Evolutionary conservation across 1,139 yeast genomes (phyloP).

Genomic region (Geotrichum bryndzae): DNA sequence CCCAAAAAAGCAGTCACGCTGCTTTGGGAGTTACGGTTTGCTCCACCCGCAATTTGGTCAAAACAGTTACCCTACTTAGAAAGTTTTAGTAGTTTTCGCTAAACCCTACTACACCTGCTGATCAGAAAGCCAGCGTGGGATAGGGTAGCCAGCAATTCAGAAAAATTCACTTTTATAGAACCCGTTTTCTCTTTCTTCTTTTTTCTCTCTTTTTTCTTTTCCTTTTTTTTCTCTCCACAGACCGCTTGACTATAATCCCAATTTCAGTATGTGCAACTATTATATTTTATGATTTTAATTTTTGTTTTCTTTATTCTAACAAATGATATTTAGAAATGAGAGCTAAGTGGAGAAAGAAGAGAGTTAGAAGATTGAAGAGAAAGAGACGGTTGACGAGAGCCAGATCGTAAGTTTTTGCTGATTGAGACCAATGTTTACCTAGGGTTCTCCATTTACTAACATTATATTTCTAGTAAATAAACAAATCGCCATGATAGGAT

Average conservation of each 20-base stretch:
- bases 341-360: constrained; percentile 88
- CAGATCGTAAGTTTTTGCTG: constrained; percentile 44
- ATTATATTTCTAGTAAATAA: constrained; percentile 11
- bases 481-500: constrained; percentile 11
- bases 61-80: not conserved
- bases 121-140: not conserved
- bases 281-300: not conserved
- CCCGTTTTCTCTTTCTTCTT: not conserved
- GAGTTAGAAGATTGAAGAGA: constrained; percentile 99
- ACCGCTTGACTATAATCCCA: constrained; percentile 5
- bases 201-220: not conserved
- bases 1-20: not conserved
- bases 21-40: not conserved
- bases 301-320: not conserved
- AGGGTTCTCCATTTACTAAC: not conserved
- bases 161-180: not conserved
- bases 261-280: constrained; percentile 5
- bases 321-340: constrained; percentile 25
- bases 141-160: not conserved
- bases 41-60: not conserved
- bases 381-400: constrained; percentile 99
- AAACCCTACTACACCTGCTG: not conserved
- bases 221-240: constrained; percentile 9
- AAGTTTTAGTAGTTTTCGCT: not conserved
- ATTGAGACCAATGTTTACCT: not conserved